Percentiles rank a stretch among this genome's conserved stretches.
Conservation (phyloP, 805 yeast genomes). For the Geotrichum ghanense region DNA sequence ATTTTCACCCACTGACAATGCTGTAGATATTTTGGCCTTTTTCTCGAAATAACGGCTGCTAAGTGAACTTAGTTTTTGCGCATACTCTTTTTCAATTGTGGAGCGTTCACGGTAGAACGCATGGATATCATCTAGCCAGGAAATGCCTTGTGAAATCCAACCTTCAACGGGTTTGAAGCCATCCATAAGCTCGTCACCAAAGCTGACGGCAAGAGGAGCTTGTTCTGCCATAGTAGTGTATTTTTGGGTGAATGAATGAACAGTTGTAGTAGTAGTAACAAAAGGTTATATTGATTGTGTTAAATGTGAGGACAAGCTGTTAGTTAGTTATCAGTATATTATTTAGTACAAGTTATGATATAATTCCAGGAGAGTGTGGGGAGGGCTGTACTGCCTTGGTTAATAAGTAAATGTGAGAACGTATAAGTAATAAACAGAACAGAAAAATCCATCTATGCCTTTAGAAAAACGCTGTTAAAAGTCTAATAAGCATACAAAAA, state of each 20-base stretch:
- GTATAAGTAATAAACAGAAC: no score
- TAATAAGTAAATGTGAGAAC: no score
- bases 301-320: no score
- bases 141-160: slow-evolving; percentile 62
- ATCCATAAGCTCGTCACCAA: slow-evolving; percentile 36
- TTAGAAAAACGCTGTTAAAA: neutral
- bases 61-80: slow-evolving; percentile 51
- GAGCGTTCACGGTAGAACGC: slow-evolving; percentile 78
- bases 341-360: no score
- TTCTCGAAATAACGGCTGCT: slow-evolving; percentile 61
- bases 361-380: neutral
- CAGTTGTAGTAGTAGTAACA: no score
- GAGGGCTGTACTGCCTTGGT: no score
- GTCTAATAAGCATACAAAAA: no score
- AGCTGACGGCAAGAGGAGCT: slow-evolving; percentile 14
- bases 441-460: neutral
- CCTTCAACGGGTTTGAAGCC: slow-evolving; percentile 63
- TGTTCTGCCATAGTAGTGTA: neutral
- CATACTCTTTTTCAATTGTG: slow-evolving; percentile 69
- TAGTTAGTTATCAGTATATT: no score
- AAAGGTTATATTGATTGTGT: no score
- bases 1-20: slow-evolving; percentile 76
- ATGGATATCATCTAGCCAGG: slow-evolving; percentile 71
- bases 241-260: neutral
- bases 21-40: slow-evolving; percentile 58